Evolutionary conservation across 2,329 filamentous ascomycete genomes (phyloP).

Genomic region (Pseudocercospora cruenta): DNA sequence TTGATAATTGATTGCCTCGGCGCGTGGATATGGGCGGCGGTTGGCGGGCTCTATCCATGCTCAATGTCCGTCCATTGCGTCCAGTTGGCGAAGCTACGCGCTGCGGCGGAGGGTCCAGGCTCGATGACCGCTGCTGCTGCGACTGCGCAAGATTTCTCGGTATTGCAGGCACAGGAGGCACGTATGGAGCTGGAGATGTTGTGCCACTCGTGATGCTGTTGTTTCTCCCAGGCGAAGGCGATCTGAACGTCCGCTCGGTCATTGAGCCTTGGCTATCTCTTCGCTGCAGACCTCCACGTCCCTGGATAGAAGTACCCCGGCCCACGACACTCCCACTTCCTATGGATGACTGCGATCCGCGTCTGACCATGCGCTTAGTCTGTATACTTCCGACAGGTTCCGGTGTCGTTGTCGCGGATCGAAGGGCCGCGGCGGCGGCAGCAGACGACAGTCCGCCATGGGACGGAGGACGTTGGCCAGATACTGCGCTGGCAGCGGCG

Average conservation of each 20-base stretch:
- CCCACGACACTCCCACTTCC: constrained; percentile 50
- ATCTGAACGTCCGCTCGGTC: constrained; percentile 85
- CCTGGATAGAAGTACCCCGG: constrained; percentile 32
- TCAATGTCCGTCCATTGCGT: constrained; percentile 35
- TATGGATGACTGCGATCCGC: constrained; percentile 72
- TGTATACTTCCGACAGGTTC: constrained; percentile 80
- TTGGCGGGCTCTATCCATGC: constrained; percentile 34
- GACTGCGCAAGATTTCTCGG: constrained; percentile 43
- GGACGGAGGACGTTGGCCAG: constrained; percentile 67
- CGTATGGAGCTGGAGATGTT: constrained; percentile 36
- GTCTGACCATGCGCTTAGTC: constrained; percentile 80
- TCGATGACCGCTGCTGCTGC: constrained; percentile 50
- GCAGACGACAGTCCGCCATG: constrained; percentile 75
- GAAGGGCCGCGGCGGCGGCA: constrained; percentile 82
- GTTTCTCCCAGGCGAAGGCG: constrained; percentile 63
- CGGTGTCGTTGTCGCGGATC: constrained; percentile 75
- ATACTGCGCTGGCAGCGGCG: constrained; percentile 74
- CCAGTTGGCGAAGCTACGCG: constrained; percentile 51
- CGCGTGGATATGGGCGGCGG: constrained; percentile 22
- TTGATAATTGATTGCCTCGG: constrained; percentile 42
- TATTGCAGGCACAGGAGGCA: constrained; percentile 76
- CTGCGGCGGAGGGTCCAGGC: constrained; percentile 51
- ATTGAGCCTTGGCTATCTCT: constrained; percentile 77
- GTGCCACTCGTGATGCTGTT: constrained; percentile 30
- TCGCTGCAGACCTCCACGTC: constrained; percentile 59